These are phyloP conservation scores for Ambrosia trifida DNA, from an alignment of 129 eudicot genomes.

Conservation along the genomic window DNA sequence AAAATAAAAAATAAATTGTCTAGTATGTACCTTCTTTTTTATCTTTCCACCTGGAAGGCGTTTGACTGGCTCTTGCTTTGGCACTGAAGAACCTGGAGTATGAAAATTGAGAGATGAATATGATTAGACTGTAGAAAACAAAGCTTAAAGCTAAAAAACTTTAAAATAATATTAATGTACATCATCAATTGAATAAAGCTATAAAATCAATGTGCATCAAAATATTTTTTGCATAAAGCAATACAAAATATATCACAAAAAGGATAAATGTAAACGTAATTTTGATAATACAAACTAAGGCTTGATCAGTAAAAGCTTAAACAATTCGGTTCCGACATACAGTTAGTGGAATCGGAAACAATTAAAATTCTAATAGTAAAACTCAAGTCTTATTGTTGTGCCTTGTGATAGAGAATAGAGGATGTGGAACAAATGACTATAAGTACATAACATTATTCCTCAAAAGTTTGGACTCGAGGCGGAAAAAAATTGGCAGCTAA, in stretches of 20 bases:
- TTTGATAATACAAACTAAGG: background rate
- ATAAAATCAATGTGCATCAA: too few relatives aligned
- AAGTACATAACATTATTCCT: background rate
- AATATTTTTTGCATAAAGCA: background rate
- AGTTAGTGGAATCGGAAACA: background rate
- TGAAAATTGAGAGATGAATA: background rate
- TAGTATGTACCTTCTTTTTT: conserved; percentile 77
- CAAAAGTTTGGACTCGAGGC: background rate
- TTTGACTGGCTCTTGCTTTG: conserved; percentile 76
- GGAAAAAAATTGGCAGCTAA: background rate
- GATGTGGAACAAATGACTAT: background rate
- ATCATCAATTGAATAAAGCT: conserved; percentile 8
- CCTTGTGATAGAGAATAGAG: background rate
- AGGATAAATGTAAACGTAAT: background rate
- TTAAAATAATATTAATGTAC: background rate
- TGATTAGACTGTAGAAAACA: conserved; percentile 8
- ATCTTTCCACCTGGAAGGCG: conserved; percentile 97
- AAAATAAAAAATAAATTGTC: background rate
- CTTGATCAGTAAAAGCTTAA: conserved; percentile 1
- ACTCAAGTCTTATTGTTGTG: background rate
- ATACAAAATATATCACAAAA: conserved; percentile 6
- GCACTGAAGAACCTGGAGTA: conserved; percentile 9
- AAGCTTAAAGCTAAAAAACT: background rate
- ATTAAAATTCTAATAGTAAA: background rate
- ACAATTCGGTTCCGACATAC: background rate